Conservation (phyloP, 108 stramenopile genomes). For the Schizochytrium sp. region DNA sequence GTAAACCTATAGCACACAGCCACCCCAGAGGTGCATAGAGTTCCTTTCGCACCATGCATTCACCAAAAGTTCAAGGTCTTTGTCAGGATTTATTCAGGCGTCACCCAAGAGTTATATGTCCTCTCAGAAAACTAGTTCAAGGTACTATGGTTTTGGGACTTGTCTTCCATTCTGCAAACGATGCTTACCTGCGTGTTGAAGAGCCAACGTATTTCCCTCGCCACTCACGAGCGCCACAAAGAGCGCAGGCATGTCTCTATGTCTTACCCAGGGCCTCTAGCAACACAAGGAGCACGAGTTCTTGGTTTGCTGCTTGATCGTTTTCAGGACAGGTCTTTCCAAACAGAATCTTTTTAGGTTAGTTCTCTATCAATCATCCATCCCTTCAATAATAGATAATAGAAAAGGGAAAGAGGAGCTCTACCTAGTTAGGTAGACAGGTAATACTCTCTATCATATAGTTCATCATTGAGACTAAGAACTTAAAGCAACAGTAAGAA, state of each 20-base stretch:
- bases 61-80: neutral
- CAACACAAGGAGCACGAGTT: neutral
- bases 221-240: conserved; percentile 44
- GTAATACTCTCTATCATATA: no score
- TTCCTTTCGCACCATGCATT: neutral
- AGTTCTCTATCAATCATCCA: neutral
- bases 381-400: neutral
- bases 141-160: neutral
- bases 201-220: neutral
- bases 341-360: neutral
- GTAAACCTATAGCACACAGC: neutral
- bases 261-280: neutral
- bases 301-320: neutral
- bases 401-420: neutral
- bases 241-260: conserved; percentile 33
- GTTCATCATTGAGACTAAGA: no score
- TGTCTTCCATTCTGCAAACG: neutral
- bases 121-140: neutral
- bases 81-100: neutral
- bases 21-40: neutral
- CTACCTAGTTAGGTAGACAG: no score
- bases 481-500: no score
- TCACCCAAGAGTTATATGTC: neutral
- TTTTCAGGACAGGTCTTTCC: neutral
- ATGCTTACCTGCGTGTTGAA: conserved; percentile 25